Conservation (phyloP, 495 filamentous ascomycete genomes). For the Aspergillus ostianus region DNA sequence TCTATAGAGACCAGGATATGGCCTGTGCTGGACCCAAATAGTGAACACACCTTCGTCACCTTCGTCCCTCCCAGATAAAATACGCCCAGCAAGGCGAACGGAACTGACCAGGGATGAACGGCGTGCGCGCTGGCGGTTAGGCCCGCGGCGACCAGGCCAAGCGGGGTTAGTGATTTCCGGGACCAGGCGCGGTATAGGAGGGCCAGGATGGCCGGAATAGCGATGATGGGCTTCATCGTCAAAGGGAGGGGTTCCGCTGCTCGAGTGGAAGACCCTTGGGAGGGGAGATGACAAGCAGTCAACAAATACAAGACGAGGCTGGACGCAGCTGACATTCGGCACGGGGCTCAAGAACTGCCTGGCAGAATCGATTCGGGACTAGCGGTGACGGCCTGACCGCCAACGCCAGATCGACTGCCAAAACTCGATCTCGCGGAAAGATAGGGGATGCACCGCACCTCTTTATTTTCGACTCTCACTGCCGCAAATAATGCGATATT, state of each 20-base stretch:
- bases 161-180: conserved; percentile 70
- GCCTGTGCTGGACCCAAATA: too few relatives aligned
- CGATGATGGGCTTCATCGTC: conserved; percentile 67
- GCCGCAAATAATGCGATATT: neutral
- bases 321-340: neutral
- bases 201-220: conserved; percentile 58
- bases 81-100: conserved; percentile 73
- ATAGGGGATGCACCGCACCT: neutral
- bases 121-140: conserved; percentile 78
- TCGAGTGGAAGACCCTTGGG: neutral
- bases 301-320: neutral
- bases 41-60: conserved; percentile 67
- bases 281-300: neutral
- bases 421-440: neutral
- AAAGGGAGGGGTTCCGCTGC: neutral
- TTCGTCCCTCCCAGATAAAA: conserved; percentile 86
- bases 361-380: neutral
- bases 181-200: conserved; percentile 68
- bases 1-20: neutral
- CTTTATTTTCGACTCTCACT: neutral
- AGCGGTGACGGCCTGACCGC: neutral
- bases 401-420: neutral
- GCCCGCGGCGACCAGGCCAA: conserved; percentile 62
- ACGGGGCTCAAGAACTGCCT: too few relatives aligned
- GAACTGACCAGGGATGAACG: conserved; percentile 86